A percentile compares a stretch with the other conserved stretches of the same genome.
phyloP scores from a whole-genome alignment of 1,284 basidiomycete species.

The Boletus sp. region DNA sequence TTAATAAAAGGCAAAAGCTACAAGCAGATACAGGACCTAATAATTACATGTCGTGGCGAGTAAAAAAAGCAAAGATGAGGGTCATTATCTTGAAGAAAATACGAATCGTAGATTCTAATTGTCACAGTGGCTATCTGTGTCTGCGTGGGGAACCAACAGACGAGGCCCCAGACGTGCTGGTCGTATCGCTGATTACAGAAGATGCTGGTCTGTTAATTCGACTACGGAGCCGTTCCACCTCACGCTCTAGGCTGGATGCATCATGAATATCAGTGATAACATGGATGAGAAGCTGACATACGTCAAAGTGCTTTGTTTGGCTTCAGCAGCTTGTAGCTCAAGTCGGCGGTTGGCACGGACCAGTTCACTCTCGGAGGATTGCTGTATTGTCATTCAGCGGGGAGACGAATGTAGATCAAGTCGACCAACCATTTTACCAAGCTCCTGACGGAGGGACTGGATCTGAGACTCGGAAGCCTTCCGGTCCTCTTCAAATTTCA shows the following conservation, averaged over 20 bases:
- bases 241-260: conserved; percentile 54
- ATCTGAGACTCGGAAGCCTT: conserved; percentile 57
- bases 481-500: conserved; percentile 62
- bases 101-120: neutral
- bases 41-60: conserved; percentile 10
- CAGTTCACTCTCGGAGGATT: conserved; percentile 64
- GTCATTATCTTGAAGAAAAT: neutral
- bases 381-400: conserved; percentile 40
- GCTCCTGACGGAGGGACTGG: conserved; percentile 47
- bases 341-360: conserved; percentile 70
- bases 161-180: conserved; percentile 23
- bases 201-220: conserved; percentile 52
- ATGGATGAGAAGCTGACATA: conserved; percentile 34
- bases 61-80: neutral
- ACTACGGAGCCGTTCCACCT: conserved; percentile 65
- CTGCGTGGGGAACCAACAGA: conserved; percentile 34
- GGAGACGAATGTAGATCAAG: neutral
- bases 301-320: conserved; percentile 67
- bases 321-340: conserved; percentile 70
- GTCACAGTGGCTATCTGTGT: conserved; percentile 25
- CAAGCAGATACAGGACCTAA: conserved; percentile 22
- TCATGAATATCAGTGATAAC: conserved; percentile 6
- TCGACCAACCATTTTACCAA: conserved; percentile 49
- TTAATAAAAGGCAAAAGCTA: conserved; percentile 18
- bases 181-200: conserved; percentile 26